Evolutionary conservation across 768 basidiomycete species (phyloP).

Genomic region (Hortiboletus campestris): DNA sequence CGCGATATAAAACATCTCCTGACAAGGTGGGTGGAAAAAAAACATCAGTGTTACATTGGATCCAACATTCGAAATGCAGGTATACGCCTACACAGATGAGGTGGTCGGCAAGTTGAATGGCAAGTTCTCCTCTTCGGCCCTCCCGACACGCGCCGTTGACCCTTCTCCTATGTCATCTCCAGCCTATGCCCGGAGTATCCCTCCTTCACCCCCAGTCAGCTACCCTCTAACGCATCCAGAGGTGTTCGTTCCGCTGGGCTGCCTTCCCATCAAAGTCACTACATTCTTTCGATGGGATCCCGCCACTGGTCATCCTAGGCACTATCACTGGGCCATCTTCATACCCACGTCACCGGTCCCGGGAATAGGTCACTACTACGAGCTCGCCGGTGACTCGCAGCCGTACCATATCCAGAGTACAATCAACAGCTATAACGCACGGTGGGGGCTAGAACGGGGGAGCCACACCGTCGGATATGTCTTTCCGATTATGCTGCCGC

Average conservation of each 20-base stretch:
- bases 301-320: neutral
- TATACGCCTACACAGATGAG: conserved; percentile 1
- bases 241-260: neutral
- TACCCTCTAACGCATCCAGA: conserved; percentile 1
- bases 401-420: neutral
- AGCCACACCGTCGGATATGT: conserved; percentile 12
- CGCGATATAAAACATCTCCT: neutral
- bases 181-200: neutral
- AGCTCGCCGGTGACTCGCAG: neutral
- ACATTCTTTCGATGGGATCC: conserved; percentile 1
- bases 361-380: conserved; percentile 8
- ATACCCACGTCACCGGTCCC: conserved; percentile 4
- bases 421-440: neutral
- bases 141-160: neutral
- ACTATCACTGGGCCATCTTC: conserved; percentile 12
- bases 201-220: neutral
- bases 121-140: neutral
- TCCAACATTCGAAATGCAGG: neutral
- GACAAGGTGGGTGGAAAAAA: neutral
- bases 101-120: neutral
- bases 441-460: conserved; percentile 1
- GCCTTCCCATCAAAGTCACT: conserved; percentile 4
- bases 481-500: neutral
- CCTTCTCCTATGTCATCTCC: neutral
- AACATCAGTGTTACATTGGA: neutral